Evolutionary conservation across 179 eudicot species (phyloP).

Genomic region (Beta lomatogona): DNA sequence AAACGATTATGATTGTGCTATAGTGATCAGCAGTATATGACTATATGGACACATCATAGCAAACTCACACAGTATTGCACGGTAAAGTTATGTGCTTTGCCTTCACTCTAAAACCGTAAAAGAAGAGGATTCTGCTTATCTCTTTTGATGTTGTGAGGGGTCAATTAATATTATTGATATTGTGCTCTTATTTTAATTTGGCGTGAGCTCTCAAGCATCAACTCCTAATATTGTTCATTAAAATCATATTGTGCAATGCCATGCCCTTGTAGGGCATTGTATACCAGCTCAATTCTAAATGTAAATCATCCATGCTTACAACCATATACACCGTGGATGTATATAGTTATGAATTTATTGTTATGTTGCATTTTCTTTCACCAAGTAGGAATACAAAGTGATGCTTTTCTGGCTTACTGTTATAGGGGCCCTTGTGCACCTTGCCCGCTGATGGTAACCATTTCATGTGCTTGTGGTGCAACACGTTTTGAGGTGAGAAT

Average conservation of each 20-base stretch:
- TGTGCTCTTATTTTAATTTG: background rate
- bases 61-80: background rate
- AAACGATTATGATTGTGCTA: background rate
- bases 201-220: background rate
- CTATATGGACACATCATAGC: background rate
- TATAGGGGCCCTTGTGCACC: slow-evolving; percentile 99
- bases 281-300: background rate
- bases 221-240: background rate
- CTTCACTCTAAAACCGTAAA: background rate
- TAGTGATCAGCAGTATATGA: background rate
- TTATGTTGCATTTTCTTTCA: background rate
- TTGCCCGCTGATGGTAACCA: slow-evolving; percentile 95
- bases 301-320: background rate
- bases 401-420: slow-evolving; percentile 22
- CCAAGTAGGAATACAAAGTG: background rate
- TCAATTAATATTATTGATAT: background rate
- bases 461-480: slow-evolving; percentile 88
- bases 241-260: background rate
- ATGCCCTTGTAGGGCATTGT: background rate
- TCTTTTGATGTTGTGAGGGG: background rate
- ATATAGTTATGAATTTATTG: background rate
- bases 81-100: background rate
- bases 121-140: background rate
- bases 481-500: slow-evolving; percentile 85
- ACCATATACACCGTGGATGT: background rate